Evolutionary conservation across 768 basidiomycete species (phyloP), one percentile per base, ranked within the genome.

Genomic region (Leccinum sublutescens): DNA sequence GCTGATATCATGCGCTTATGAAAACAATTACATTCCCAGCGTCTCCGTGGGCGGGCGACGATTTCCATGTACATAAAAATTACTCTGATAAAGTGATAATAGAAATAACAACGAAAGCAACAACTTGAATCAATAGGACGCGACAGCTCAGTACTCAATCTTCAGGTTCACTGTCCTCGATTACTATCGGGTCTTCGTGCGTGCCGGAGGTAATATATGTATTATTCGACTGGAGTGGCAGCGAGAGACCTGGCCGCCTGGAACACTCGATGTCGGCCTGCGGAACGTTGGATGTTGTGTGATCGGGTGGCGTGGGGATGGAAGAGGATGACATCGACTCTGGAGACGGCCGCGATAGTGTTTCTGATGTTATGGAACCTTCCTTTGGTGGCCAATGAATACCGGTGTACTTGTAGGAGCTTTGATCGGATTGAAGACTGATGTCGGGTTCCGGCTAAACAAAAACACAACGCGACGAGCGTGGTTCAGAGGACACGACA

Each of bases 161-260:
- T 48, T 65, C 69, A 12, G 49, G 55, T 14, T 62, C 63, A 59
- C 57, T 64, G 47, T 73, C 67, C 43, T 64, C 66, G 23, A 68
- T 34, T 27, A 71, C n/a, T 17, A 71, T 72, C 33, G 71, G 69
- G 27, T 67, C 62, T 36, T 23, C 58, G 55, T 36, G 40, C 2
- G 64, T 62, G 43, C 69, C 69, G 9, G 50, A 59, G 21, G 50
- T 43, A n/a, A 34, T 7, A n/a, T 34, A 34, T 7, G 48, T 54
- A 38, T 43, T 53, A 38, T 58, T 54, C 48, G 54, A 54, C 14
- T 29, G 59, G 9, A 50, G 25, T 5, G 61, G 25, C 19, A 58
- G 23, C 6, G 58, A 55, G 25, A 55, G 59, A 40, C 52, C 36
- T 10, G 62, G 34, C 23, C 33, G 63, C 50, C 52, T 55, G 12